Conservation (phyloP, 805 yeast species). For the Spathaspora hagerdaliae region DNA sequence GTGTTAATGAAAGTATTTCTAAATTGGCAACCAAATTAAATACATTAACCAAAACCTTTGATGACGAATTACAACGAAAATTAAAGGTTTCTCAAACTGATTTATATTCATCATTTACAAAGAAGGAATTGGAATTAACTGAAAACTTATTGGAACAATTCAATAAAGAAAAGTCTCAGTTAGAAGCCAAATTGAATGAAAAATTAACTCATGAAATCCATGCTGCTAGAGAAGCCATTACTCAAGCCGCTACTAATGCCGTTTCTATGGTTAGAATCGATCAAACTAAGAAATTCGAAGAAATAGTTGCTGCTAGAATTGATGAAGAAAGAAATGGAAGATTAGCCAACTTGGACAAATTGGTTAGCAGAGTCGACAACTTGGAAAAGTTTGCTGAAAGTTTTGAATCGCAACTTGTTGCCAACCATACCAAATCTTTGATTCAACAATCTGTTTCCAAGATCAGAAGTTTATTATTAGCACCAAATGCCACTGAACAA, state of each 20-base stretch:
- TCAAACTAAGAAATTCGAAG: slow-evolving; percentile 52
- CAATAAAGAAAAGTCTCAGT: slow-evolving; percentile 53
- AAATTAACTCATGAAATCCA: slow-evolving; percentile 62
- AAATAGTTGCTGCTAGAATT: slow-evolving; percentile 25
- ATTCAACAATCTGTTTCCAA: slow-evolving; percentile 29
- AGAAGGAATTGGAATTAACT: slow-evolving; percentile 55
- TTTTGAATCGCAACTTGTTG: slow-evolving; percentile 34
- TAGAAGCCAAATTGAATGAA: slow-evolving; percentile 56
- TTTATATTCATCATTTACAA: slow-evolving; percentile 34
- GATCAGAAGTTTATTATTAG: slow-evolving; percentile 25
- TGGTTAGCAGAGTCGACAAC: slow-evolving; percentile 50
- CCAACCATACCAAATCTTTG: slow-evolving; percentile 30
- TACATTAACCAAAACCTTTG: slow-evolving; percentile 29
- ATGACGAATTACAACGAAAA: slow-evolving; percentile 31
- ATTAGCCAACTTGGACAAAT: slow-evolving; percentile 60
- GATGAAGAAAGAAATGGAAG: slow-evolving; percentile 65
- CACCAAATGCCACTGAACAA: slow-evolving; percentile 15
- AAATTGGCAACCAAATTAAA: slow-evolving; percentile 29
- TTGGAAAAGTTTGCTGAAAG: slow-evolving; percentile 52
- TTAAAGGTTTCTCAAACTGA: slow-evolving; percentile 37
- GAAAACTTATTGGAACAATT: slow-evolving; percentile 57
- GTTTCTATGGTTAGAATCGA: slow-evolving; percentile 63
- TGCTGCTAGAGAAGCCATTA: slow-evolving; percentile 60
- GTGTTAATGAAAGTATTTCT: slow-evolving; percentile 29
- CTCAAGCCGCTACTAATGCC: slow-evolving; percentile 71